Conservation (phyloP, 1,284 basidiomycete genomes). For the Trametes sp. region DNA sequence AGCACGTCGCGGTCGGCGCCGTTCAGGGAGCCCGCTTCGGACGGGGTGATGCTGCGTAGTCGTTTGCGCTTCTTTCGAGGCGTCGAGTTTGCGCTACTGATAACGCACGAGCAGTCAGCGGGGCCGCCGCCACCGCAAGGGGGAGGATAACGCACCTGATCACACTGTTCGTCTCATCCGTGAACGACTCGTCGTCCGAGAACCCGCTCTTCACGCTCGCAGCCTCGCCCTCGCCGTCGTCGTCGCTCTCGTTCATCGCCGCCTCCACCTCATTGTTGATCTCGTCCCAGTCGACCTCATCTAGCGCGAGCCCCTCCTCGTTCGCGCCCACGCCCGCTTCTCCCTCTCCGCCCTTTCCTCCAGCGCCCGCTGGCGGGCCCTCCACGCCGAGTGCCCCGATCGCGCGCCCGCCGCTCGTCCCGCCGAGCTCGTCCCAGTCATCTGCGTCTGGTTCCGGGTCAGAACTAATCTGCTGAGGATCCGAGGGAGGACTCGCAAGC, state of each 20-base stretch:
- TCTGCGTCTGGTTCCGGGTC: constrained; percentile 71
- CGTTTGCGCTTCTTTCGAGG: constrained; percentile 68
- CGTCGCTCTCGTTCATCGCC: constrained; percentile 82
- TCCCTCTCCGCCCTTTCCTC: constrained; percentile 16
- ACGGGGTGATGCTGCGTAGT: constrained; percentile 73
- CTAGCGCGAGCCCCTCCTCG: constrained; percentile 51
- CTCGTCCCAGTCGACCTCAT: constrained; percentile 76
- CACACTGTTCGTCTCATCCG: constrained; percentile 54
- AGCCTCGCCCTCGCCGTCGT: constrained; percentile 46
- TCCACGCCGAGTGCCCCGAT: constrained; percentile 32
- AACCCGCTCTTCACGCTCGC: constrained; percentile 46
- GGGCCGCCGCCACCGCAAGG: background rate
- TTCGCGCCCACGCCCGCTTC: constrained; percentile 28
- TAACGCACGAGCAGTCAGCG: constrained; percentile 12
- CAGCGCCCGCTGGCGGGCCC: constrained; percentile 21
- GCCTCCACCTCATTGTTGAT: constrained; percentile 90
- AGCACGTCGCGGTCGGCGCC: constrained; percentile 49
- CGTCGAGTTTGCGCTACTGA: constrained; percentile 53
- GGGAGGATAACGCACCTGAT: constrained; percentile 49
- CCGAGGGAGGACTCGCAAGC: constrained; percentile 55
- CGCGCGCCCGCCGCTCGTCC: constrained; percentile 33
- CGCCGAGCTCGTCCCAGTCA: constrained; percentile 64
- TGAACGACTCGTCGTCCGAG: constrained; percentile 57
- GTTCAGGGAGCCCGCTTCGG: constrained; percentile 53
- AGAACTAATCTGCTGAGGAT: constrained; percentile 65